Evolutionary conservation across 164 flowering plant species (phyloP).

Genomic region (Nelumbo lutea): DNA sequence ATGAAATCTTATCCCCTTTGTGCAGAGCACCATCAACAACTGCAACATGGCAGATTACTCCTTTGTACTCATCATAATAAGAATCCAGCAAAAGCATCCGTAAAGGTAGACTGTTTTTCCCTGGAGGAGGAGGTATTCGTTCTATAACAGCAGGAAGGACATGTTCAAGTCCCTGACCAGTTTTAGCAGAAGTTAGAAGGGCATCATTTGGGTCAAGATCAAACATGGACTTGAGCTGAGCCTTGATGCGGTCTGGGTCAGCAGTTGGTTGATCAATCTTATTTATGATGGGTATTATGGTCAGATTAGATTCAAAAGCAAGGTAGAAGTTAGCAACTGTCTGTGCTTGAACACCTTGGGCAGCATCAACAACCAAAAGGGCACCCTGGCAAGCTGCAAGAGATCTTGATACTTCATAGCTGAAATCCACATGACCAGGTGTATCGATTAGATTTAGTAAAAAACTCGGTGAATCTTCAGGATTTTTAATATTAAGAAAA

Average conservation of each 20-base stretch:
- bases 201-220: slow-evolving; percentile 76
- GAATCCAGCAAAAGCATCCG: slow-evolving; percentile 96
- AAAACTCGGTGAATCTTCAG: slow-evolving; percentile 35
- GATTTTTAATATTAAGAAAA: slow-evolving; percentile 19
- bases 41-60: slow-evolving; percentile 97
- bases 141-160: slow-evolving; percentile 95
- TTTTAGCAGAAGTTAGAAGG: slow-evolving; percentile 90
- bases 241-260: slow-evolving; percentile 90
- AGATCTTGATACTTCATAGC: slow-evolving; percentile 97
- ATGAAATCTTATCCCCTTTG: slow-evolving; percentile 85
- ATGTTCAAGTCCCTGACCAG: slow-evolving; percentile 90
- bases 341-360: slow-evolving; percentile 98
- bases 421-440: slow-evolving; percentile 98
- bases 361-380: slow-evolving; percentile 96
- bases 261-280: slow-evolving; percentile 99
- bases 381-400: slow-evolving; percentile 99
- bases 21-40: slow-evolving; percentile 84
- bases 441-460: slow-evolving; percentile 86
- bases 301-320: slow-evolving; percentile 86
- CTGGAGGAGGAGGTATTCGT: slow-evolving; percentile 92
- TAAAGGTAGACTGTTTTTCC: slow-evolving; percentile 49
- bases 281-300: slow-evolving; percentile 82
- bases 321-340: slow-evolving; percentile 97
- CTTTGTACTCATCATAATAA: slow-evolving; percentile 91
- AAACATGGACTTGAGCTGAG: slow-evolving; percentile 88